Base-by-base conservation (phyloP, 2,329 filamentous ascomycete species). In the Cryoendolithus antarcticus region DNA sequence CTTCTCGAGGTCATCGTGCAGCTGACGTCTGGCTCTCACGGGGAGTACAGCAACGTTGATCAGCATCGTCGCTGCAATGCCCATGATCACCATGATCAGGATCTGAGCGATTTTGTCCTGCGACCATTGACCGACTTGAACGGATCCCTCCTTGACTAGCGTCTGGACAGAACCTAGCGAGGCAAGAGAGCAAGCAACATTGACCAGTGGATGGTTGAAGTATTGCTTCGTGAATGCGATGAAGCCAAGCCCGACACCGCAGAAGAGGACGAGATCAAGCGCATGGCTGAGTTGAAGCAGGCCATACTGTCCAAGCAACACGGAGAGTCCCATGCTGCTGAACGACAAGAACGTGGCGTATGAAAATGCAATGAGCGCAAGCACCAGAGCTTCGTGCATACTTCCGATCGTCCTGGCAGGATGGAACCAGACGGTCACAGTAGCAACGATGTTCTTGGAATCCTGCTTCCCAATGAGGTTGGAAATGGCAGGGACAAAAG, bases 391-490 rank as follows among this genome's bases (percentile, higher is more conserved):
- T 61, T 94, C 84, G 41, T 85, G 73, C 86, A 95, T 94, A 48
- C 83, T 91, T 1, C 89, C 89, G 19, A 80, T 75, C 11, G 85
- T 85, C 42, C 89, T 72, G 4, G 86, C 84, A 4, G 89, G 86
- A 58, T 95, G 86, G 54, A 95, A 96, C 56, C 94, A 96, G 8
- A 95, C 88, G 1, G 86, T 93, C 42, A 95, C 77, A 2, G 89
- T 95, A 27, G 86, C 86, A 37, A 94, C 86, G 55, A 94, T 80
- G 61, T 95, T 89, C 57, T 95, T 95, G 37, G 86, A 86, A 62
- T 94, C 88, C 55, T 86, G 82, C 46, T 80, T 71, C 8, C 89
- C 89, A 10, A 95, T 67, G 41, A 86, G 74, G 6, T 70, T 65
- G 10, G 86, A 79, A 40, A 94, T 69, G 2, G 73, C 71, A 2